Evolutionary conservation across 306 rosid genomes (phyloP), one percentile per base, ranked within the genome.

Genomic region (Trifolium dubium): DNA sequence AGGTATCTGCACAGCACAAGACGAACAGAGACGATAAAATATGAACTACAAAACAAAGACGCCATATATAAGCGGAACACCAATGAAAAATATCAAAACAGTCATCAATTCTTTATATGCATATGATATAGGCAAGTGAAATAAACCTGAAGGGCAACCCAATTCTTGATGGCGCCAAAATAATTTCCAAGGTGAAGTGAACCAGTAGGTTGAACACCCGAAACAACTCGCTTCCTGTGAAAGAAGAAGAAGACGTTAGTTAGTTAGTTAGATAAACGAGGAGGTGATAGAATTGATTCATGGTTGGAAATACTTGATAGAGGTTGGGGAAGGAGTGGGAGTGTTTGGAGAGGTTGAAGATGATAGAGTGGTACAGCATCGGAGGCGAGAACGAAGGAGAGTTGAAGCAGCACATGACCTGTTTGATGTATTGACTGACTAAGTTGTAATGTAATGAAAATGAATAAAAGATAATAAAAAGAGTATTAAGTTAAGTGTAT

Each of bases 201-300:
- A 13, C 98, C 98, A 2, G 98, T 94, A 5, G 98, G 98, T 78
- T 94, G 98, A 82, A 94, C 96, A 68, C 98, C 98, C 19, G 98
- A 94, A 23, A 87, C 98, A 55, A 94, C 83, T 72, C 98, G 88
- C 80, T 89, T 90, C 89, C 98, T 93, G 81, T 2, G 14, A 6
- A 62, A 11, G 41, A 23, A 51, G 23, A 34, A 7, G 17, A 74
- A 35, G 2, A 23, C 0, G 15, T 2, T 64, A 67, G 34, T 29
- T 53, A 9, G 28, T 6, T 17, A 54, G 31, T 54, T 28, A 19
- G 23, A 40, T 15, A 71, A 78, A 77, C 32, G 60, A 53, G 10
- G 19, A n/a, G 1, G 11, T 8, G 4, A 44, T 15, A 4, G 65
- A 74, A 62, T 49, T 53, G 19, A 23, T 23, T 23, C 23, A 23